A percentile compares a stretch with the other conserved stretches of the same genome.
phyloP scores from a whole-genome alignment of 805 yeast species.

The Hanseniaspora guilliermondii region DNA sequence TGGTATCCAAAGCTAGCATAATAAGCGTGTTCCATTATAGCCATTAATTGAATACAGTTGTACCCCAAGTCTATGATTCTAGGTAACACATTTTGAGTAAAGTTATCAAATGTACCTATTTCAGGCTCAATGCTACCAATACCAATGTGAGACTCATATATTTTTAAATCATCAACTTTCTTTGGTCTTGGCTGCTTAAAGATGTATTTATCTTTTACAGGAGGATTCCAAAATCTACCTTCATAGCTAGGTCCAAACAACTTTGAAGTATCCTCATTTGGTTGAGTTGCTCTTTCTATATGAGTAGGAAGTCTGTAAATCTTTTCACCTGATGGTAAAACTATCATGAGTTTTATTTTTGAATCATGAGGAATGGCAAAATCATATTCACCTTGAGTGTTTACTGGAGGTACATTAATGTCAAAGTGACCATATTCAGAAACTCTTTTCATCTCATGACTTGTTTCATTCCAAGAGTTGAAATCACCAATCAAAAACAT shows the following conservation, averaged over 20 bases:
- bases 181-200: conserved; percentile 58
- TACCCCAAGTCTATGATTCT: conserved; percentile 74
- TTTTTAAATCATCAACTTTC: conserved; percentile 42
- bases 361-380: conserved; percentile 74
- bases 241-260: conserved; percentile 45
- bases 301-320: conserved; percentile 83
- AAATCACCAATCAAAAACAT: conserved; percentile 88
- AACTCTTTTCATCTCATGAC: conserved; percentile 47
- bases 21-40: conserved; percentile 96
- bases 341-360: conserved; percentile 57
- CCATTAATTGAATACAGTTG: conserved; percentile 91
- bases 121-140: conserved; percentile 84
- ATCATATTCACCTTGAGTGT: conserved; percentile 28
- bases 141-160: conserved; percentile 93
- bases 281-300: conserved; percentile 70
- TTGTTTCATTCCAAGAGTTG: conserved; percentile 60
- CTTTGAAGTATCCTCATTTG: conserved; percentile 39
- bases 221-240: conserved; percentile 89
- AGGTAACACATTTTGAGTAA: conserved; percentile 71
- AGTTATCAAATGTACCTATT: conserved; percentile 75
- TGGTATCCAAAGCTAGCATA: conserved; percentile 98
- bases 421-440: conserved; percentile 56
- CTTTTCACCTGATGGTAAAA: conserved; percentile 52
- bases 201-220: conserved; percentile 22
- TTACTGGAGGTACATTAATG: conserved; percentile 42